These are phyloP conservation scores for Pyrenophora graminea DNA, from an alignment of 2,329 filamentous ascomycete genomes.

Conservation along the genomic window DNA sequence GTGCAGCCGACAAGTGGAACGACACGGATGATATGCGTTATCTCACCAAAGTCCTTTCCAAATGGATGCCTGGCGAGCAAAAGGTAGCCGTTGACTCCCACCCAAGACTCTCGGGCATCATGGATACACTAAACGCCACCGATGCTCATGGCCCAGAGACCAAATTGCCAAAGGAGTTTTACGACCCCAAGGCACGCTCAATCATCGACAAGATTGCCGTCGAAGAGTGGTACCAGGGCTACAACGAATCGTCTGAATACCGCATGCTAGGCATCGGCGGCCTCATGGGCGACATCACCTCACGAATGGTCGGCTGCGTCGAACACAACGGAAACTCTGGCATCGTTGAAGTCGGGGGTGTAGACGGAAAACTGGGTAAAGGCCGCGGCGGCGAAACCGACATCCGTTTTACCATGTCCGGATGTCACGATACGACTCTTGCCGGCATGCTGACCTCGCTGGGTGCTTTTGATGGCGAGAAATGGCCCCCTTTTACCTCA, in stretches of 20 bases:
- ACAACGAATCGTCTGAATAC: conserved; percentile 82
- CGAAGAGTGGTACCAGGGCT: conserved; percentile 93
- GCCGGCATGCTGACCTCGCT: conserved; percentile 77
- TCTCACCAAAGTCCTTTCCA: conserved; percentile 74
- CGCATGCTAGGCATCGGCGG: conserved; percentile 85
- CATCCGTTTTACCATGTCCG: conserved; percentile 77
- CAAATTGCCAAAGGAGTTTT: conserved; percentile 81
- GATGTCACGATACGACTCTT: conserved; percentile 93
- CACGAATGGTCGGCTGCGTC: conserved; percentile 49
- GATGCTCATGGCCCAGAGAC: conserved; percentile 82
- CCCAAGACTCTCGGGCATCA: conserved; percentile 83
- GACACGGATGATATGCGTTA: conserved; percentile 79
- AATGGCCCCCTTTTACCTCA: conserved; percentile 93
- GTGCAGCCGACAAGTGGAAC: conserved; percentile 55
- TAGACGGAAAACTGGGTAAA: conserved; percentile 40
- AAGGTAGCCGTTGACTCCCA: conserved; percentile 80
- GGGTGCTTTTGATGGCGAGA: conserved; percentile 72
- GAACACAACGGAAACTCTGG: conserved; percentile 44
- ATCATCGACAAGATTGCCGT: conserved; percentile 75
- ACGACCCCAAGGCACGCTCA: conserved; percentile 71
- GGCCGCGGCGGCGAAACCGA: conserved; percentile 55
- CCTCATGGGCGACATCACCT: conserved; percentile 79
- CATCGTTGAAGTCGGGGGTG: conserved; percentile 47
- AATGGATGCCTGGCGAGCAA: conserved; percentile 77
- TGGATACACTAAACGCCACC: conserved; percentile 92